Evolutionary conservation across 148 eudicot species (phyloP).

Genomic region (Chenopodium quinoa): DNA sequence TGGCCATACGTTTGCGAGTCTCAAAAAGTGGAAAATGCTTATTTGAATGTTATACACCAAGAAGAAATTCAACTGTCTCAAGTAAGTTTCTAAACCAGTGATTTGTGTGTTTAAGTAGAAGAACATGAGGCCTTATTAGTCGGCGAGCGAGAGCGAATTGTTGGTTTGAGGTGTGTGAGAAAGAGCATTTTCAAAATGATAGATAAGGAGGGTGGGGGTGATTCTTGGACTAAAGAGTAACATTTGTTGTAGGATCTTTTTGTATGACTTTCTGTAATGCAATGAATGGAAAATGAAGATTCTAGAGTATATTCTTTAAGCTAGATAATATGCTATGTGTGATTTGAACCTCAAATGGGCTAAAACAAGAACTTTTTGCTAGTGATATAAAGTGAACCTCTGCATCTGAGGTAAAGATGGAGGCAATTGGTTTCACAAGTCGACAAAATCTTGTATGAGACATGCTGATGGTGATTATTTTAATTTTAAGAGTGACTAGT

Average conservation of each 20-base stretch:
- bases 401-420: background rate
- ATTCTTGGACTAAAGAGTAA: background rate
- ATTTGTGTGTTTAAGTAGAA: no score
- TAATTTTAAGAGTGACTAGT: background rate
- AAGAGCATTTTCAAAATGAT: background rate
- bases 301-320: no score
- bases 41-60: conserved; percentile 33
- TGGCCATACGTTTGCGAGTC: conserved; percentile 41
- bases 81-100: conserved; percentile 30
- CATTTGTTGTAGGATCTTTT: background rate
- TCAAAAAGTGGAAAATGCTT: conserved; percentile 41
- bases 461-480: no score
- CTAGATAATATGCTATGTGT: no score
- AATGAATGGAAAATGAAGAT: no score
- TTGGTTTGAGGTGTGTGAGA: no score
- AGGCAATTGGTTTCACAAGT: background rate
- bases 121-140: background rate
- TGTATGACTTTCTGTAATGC: no score
- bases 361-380: no score
- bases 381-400: no score
- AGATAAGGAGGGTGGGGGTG: background rate
- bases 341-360: no score
- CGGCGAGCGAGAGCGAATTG: background rate
- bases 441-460: background rate
- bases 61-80: conserved; percentile 41